Conservation (phyloP, 345 rosid species). For the Bretschneidera sinensis region DNA sequence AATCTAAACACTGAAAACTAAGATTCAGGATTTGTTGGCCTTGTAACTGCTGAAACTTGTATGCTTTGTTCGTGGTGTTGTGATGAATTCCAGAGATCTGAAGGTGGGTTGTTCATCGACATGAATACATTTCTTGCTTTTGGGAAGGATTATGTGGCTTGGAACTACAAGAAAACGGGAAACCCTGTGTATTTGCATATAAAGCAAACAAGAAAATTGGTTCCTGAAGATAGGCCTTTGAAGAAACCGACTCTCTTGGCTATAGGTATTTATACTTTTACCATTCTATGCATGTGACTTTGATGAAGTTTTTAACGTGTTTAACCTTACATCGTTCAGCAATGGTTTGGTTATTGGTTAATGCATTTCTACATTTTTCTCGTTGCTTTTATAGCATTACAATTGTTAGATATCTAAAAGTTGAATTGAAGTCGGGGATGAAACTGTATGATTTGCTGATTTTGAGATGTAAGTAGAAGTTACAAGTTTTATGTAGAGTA, state of each 20-base stretch:
- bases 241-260: constrained; percentile 92
- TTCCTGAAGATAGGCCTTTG: constrained; percentile 80
- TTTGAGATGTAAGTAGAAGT: too few species aligned
- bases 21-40: neutral
- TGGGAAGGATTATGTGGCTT: constrained; percentile 75
- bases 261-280: constrained; percentile 52
- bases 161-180: constrained; percentile 91
- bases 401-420: neutral
- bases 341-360: too few species aligned
- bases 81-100: constrained; percentile 64
- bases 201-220: constrained; percentile 65
- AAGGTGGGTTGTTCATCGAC: constrained; percentile 89
- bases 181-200: constrained; percentile 86
- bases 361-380: neutral
- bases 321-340: neutral
- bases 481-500: too few species aligned
- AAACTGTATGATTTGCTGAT: neutral
- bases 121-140: constrained; percentile 89
- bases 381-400: neutral
- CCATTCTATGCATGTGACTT: neutral
- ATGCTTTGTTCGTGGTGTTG: constrained; percentile 11
- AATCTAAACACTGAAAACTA: too few species aligned
- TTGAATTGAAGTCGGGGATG: neutral
- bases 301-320: neutral
- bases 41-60: neutral